Percentiles rank a stretch among this genome's conserved stretches.
These are phyloP conservation scores for Wakefieldia striispora DNA, from an alignment of 768 basidiomycete species.

Conservation along the genomic window DNA sequence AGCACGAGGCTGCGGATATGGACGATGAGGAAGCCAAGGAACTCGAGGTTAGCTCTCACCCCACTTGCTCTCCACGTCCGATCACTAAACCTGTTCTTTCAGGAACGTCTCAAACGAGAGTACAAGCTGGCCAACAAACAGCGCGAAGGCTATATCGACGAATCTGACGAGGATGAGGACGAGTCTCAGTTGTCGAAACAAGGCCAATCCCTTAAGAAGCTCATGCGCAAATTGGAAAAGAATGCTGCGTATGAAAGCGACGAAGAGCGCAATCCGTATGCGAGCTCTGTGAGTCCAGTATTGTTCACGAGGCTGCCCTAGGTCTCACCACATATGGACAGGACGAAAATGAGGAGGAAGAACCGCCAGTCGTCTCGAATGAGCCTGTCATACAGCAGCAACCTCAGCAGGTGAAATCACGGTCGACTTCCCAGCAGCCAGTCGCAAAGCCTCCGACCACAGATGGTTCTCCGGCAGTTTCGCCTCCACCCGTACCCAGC, in stretches of 20 bases:
- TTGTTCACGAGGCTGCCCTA: not conserved
- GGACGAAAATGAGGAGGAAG: slow-evolving; percentile 77
- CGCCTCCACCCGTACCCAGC: slow-evolving; percentile 46
- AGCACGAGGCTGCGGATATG: slow-evolving; percentile 66
- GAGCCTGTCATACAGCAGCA: slow-evolving; percentile 44
- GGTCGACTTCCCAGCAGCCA: slow-evolving; percentile 40
- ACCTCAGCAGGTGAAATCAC: slow-evolving; percentile 45
- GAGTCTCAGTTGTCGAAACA: slow-evolving; percentile 59
- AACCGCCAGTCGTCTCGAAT: slow-evolving; percentile 40
- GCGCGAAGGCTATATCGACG: slow-evolving; percentile 66
- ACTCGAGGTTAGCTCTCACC: slow-evolving; percentile 55
- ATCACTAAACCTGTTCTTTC: slow-evolving; percentile 1
- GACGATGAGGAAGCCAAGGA: slow-evolving; percentile 87
- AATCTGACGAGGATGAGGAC: slow-evolving; percentile 73
- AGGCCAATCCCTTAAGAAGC: slow-evolving; percentile 80
- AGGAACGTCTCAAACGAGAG: slow-evolving; percentile 85
- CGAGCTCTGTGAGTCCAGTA: slow-evolving; percentile 57
- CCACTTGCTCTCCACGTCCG: not conserved
- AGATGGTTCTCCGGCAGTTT: slow-evolving; percentile 52
- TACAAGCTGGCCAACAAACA: slow-evolving; percentile 76
- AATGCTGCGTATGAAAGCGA: slow-evolving; percentile 80
- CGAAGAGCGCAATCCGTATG: slow-evolving; percentile 78
- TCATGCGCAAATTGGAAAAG: slow-evolving; percentile 82
- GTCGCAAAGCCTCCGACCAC: slow-evolving; percentile 33
- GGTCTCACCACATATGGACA: slow-evolving; percentile 21